Percentiles rank a stretch among this genome's conserved stretches.
Conservation (phyloP, 2,329 filamentous ascomycete genomes). For the Aspergillus amoenus region DNA sequence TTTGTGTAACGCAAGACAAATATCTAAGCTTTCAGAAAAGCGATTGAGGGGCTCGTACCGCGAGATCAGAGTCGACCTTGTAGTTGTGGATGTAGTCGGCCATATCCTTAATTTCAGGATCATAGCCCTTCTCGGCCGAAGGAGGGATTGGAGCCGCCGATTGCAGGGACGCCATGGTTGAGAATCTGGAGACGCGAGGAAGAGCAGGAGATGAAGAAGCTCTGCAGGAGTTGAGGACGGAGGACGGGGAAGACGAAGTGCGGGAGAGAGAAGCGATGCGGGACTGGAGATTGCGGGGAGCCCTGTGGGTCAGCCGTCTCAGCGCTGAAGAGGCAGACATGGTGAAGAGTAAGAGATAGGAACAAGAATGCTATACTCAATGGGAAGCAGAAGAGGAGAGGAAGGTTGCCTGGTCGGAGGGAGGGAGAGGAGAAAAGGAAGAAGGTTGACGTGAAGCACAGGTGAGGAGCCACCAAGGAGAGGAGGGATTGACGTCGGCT, state of each 20-base stretch:
- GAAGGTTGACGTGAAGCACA: background rate
- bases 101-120: constrained; percentile 93
- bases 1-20: too few species aligned
- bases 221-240: constrained; percentile 17
- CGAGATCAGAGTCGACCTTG: constrained; percentile 84
- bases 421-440: constrained; percentile 5
- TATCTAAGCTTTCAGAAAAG: background rate
- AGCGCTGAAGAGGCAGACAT: constrained; percentile 45
- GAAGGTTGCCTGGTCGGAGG: constrained; percentile 23
- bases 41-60: constrained; percentile 62
- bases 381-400: constrained; percentile 14
- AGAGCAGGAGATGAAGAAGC: constrained; percentile 16
- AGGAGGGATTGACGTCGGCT: background rate
- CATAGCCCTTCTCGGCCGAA: constrained; percentile 61
- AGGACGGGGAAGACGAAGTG: constrained; percentile 25
- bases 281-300: constrained; percentile 46
- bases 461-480: too few species aligned
- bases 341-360: constrained; percentile 13
- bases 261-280: constrained; percentile 45
- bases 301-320: constrained; percentile 43
- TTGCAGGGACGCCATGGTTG: constrained; percentile 44
- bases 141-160: constrained; percentile 37
- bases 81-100: constrained; percentile 93
- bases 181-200: constrained; percentile 37
- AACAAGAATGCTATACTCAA: constrained; percentile 19